Evolutionary conservation across 75 land plant genomes (phyloP).

Genomic region (Ceratopteris richardii): DNA sequence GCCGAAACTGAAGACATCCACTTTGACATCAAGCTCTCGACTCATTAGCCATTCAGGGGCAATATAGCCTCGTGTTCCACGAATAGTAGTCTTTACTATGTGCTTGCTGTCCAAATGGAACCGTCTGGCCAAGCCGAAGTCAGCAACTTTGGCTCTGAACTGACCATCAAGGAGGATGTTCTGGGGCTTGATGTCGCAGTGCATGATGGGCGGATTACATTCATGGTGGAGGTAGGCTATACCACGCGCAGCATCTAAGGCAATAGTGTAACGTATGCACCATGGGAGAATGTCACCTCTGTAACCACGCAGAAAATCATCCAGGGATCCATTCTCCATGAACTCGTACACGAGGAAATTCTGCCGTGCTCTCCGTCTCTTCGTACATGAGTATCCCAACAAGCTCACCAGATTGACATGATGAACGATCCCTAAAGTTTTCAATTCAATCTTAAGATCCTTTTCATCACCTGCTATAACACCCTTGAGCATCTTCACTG

Average conservation of each 20-base stretch:
- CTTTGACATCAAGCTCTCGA: conserved; percentile 20
- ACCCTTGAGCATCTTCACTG: background rate
- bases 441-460: conserved; percentile 11
- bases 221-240: conserved; percentile 29
- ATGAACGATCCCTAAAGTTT: conserved; percentile 15
- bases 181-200: conserved; percentile 30
- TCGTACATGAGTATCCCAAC: conserved; percentile 18
- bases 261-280: conserved; percentile 14
- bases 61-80: conserved; percentile 24
- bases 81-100: conserved; percentile 3
- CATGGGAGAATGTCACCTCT: conserved; percentile 1
- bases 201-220: conserved; percentile 24
- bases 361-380: background rate
- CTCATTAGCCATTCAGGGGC: no score
- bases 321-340: no score
- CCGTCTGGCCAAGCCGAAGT: conserved; percentile 28
- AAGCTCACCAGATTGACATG: no score
- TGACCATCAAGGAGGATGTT: conserved; percentile 27
- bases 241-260: conserved; percentile 27
- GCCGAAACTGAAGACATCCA: conserved; percentile 31
- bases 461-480: background rate
- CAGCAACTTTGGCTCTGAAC: conserved; percentile 20
- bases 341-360: background rate
- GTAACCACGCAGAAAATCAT: background rate
- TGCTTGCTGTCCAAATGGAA: background rate